Base-by-base conservation (phyloP, 2,329 filamentous ascomycete species). In the Venturia effusa region DNA sequence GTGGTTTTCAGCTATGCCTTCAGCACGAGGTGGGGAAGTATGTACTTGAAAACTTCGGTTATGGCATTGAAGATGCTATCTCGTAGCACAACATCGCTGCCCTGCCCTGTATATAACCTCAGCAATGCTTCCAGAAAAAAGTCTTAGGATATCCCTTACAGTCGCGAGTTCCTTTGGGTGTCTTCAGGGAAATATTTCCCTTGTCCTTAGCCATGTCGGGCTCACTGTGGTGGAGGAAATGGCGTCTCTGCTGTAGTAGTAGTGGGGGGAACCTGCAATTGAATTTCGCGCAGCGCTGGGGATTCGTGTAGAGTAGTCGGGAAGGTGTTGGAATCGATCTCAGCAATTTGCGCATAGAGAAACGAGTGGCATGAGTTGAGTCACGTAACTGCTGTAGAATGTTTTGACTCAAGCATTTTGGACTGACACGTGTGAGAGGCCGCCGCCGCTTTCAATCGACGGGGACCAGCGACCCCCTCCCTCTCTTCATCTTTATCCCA, bases 161-260 rank as follows among this genome's bases (percentile, higher is more conserved):
- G 75, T 96, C 92, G 74, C 90, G 89, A 68, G 91, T 96, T 69
- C 92, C 91, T 82, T 96, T 96, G 67, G 91, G 90, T 72, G 88
- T 90, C 81, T 96, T 96, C 74, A 95, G 85, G 76, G 88, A 87
- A 63, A 73, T 70, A 45, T 59, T 59, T 7, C 61, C 64, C 48
- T 64, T 61, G 19, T 64, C 62, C 51, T 64, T 40, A 13, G 24
- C 62, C 62, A 64, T 64, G 3, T 59, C 61, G 34, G 51, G 51
- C 51, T 55, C 51, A 34, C 15, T 15, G 30, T n/a, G 13, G 13
- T 34, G 51, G 30, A 34, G 15, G 27, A 34, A 37, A n/a, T 57
- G 15, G 51, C 4, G 51, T 51, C 8, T 27, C 34, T n/a, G 51
- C 19, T 17, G 30, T 34, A 1, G 10, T 34, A 1, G 10, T 34